Evolutionary conservation across 2,329 filamentous ascomycete genomes (phyloP).

Genomic region (Diplocarpon mali): DNA sequence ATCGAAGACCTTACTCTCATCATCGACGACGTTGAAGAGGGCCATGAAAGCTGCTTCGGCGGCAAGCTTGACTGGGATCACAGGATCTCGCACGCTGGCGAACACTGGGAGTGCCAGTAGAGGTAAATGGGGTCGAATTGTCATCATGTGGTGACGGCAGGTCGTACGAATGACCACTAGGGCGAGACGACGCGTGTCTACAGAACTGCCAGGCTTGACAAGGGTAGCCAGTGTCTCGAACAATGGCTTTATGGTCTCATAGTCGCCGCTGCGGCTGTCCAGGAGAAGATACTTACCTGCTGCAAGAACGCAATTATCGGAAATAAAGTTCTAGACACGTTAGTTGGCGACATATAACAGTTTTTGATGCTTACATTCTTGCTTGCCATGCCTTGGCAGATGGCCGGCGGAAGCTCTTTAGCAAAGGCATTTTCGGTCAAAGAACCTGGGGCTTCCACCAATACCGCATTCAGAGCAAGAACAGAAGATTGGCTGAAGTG

Average conservation of each 20-base stretch:
- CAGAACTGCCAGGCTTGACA: constrained; percentile 66
- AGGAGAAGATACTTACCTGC: constrained; percentile 81
- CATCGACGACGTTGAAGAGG: constrained; percentile 80
- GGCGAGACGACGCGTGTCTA: constrained; percentile 74
- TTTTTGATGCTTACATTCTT: constrained; percentile 51
- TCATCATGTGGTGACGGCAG: constrained; percentile 65
- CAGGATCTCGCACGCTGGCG: constrained; percentile 74
- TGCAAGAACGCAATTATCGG: constrained; percentile 80
- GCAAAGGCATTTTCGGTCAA: constrained; percentile 55
- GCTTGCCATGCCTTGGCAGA: constrained; percentile 69
- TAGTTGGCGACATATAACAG: constrained; percentile 11
- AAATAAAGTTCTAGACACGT: constrained; percentile 56
- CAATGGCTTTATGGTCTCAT: constrained; percentile 67
- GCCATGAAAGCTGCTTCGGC: constrained; percentile 91
- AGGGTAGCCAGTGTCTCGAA: constrained; percentile 67
- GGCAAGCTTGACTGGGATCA: constrained; percentile 91
- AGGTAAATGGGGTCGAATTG: constrained; percentile 70
- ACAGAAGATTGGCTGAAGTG: constrained; percentile 70
- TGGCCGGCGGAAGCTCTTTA: constrained; percentile 64
- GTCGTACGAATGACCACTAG: constrained; percentile 83
- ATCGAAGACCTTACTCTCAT: constrained; percentile 78
- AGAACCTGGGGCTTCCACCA: constrained; percentile 66
- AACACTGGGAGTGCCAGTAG: constrained; percentile 79
- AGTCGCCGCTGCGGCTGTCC: constrained; percentile 52
- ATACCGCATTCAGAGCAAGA: constrained; percentile 76